phyloP scores from a whole-genome alignment of 352 stramenopile species.

The Pythium phragmiticola region DNA sequence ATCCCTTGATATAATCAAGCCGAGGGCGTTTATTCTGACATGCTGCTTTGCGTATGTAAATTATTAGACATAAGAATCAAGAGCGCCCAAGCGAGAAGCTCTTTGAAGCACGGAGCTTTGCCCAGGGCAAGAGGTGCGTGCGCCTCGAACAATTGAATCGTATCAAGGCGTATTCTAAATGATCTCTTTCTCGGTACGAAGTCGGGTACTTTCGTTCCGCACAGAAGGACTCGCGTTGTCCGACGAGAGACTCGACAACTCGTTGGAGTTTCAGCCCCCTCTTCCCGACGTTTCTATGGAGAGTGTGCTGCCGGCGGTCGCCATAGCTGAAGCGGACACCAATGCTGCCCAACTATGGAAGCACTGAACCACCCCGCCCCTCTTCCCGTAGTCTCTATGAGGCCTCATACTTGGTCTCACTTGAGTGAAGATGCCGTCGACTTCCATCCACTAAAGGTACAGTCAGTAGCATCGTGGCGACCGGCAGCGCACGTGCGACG shows the following conservation, averaged over 20 bases:
- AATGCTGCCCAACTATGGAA: constrained; percentile 28
- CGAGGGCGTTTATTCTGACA: not conserved
- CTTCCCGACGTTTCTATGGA: too few species aligned
- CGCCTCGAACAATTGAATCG: too few species aligned
- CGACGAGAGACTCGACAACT: not conserved
- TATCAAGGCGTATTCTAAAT: not conserved
- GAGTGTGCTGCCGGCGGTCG: not conserved
- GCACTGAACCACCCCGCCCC: constrained; percentile 7
- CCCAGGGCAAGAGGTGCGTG: constrained; percentile 44
- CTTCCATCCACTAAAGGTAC: too few species aligned
- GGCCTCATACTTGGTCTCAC: too few species aligned
- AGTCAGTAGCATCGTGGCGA: not conserved
- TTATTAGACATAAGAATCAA: not conserved
- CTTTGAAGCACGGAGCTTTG: constrained; percentile 54
- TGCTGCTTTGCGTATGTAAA: not conserved
- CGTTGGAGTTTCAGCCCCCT: not conserved
- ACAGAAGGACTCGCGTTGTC: constrained; percentile 9
- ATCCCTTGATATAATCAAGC: not conserved
- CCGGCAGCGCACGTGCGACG: not conserved
- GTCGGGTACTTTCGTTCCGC: constrained; percentile 1
- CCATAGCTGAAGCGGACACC: constrained; percentile 13
- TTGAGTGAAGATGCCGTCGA: too few species aligned
- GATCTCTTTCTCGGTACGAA: not conserved
- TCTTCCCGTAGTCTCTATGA: too few species aligned
- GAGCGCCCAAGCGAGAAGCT: not conserved